Evolutionary conservation across 805 yeast genomes (phyloP), one percentile per base, ranked within the genome.

Genomic region (Pichia californica): DNA sequence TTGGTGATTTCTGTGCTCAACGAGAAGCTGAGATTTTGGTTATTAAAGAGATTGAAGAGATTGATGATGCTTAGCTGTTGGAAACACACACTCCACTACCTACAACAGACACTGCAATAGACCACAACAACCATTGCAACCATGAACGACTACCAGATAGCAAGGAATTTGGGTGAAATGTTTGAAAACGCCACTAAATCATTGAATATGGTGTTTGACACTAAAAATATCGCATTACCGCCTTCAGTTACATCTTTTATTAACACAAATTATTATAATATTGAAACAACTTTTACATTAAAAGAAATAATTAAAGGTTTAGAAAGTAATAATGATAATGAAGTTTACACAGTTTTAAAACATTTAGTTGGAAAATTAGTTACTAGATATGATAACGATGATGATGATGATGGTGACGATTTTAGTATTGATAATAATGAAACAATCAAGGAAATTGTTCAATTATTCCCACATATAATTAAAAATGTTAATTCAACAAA

Each of bases 391-490:
- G 34, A 14, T 16, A 40, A 8, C 2, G 25, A 5, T 36, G 31
- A n/a, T 9, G 3, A 16, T 13, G 21, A 30, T 20, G 37, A 34
- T 9, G 36, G 19, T 8, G 34, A 31, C 10, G 25, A 16, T 26
- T 2, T 18, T 5, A 30, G 25, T 11, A 33, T 21, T 8, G 18
- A 21, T 21, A 19, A 30, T 19, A 27, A 15, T 18, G 46, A 47
- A 19, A 40, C 43, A 26, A 69, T 68, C 13, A 56, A 68, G 41
- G 73, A 74, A 25, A 66, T 73, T 9, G 51, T 68, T 4, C 68
- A 63, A 46, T 74, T 66, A 56, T 91, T 87, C 68, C 88, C 97
- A 0, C 89, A 85, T 55, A 93, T 93, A 5, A 83, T 93, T 44
- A 91, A 89, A 62, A 88, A 88, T 60, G 79, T 89, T 29, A 83